Evolutionary conservation across 2,329 filamentous ascomycete genomes (phyloP).

Genomic region (Fusarium illudens): DNA sequence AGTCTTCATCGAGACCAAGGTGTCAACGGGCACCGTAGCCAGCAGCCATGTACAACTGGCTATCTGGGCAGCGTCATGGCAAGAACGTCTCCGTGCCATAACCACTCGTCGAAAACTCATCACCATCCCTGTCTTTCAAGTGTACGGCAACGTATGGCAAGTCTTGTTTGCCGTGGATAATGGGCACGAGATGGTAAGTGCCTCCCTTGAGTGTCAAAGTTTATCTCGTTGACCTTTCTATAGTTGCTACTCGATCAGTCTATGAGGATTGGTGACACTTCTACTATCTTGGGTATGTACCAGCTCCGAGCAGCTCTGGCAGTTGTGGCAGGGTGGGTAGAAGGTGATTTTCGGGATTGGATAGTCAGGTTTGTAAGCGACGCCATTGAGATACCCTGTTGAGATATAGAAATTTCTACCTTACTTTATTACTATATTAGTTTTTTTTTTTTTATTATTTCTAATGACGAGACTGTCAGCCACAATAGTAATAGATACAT

Average conservation of each 20-base stretch:
- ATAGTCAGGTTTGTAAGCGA: background rate
- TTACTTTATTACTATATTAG: too few species aligned
- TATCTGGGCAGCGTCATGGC: constrained; percentile 9
- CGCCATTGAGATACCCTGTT: background rate
- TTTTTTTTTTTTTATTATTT: too few species aligned
- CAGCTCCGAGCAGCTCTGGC: background rate
- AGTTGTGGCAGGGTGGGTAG: background rate
- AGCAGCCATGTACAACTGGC: constrained; percentile 1
- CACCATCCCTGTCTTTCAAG: constrained; percentile 1
- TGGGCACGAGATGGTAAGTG: background rate
- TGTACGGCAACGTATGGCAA: constrained; percentile 1
- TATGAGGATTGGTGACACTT: constrained; percentile 2
- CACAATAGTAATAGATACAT: too few species aligned
- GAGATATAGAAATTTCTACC: too few species aligned
- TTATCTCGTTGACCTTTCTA: background rate
- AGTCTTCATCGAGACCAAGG: constrained; percentile 9
- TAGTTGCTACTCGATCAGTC: constrained; percentile 1
- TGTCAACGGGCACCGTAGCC: background rate
- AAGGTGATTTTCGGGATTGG: background rate
- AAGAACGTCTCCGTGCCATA: background rate
- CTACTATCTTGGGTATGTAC: constrained; percentile 3
- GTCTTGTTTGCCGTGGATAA: constrained; percentile 2
- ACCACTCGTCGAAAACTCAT: background rate
- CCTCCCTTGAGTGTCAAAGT: background rate
- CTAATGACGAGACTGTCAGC: too few species aligned